Base-by-base conservation (phyloP, 371 early-diverging fungal genomes). In the Saksenaea vasiformis region DNA sequence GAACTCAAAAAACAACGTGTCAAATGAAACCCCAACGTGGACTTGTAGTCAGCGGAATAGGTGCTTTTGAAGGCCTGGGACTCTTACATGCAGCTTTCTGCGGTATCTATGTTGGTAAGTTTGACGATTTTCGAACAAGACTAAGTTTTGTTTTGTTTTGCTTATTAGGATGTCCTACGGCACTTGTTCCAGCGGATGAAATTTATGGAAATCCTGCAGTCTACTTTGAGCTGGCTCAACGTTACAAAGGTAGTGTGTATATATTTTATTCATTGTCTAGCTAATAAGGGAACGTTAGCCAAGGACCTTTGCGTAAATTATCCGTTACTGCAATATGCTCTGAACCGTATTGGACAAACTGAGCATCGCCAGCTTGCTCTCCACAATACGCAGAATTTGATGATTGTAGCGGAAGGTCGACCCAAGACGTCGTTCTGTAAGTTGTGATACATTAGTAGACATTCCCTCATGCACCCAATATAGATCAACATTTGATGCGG, bases 1-100 rank as follows among this genome's bases (percentile, higher is more conserved):
- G 90, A 44, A 81, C 91, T 10, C 93, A 93, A 65, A 91, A 90
- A 65, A 86, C 85, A 55, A 92, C 91, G n/a, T 88, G 88, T 68
- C 86, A 88, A 61, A 84, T 95, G 82, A 80, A 79, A 58, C 71
- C 80, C 1, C 79, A 80, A 35, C 73, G 84, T 28, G 90, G 92
- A 0, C 73, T 94, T 17, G 73, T 95, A 8, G 76, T 69, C 8
- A 82, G 87, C 13, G 88, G 91, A 36, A 80, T 90, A 43, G 83
- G 87, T 13, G 77, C 85, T 0, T 90, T 85, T 70, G 86, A 80
- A 28, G 90, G 93, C 22, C 72, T 92, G 54, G 92, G 94, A 1
- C 80, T 95, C 61, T 67, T 93, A 61, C 90, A 92, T 67, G 83
- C 87, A 34, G 69, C 79, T 3, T 76, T 91, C 41, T 66, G 92